Evolutionary conservation across 768 basidiomycete species (phyloP).

Genomic region (Phanerodontia chrysosporium): DNA sequence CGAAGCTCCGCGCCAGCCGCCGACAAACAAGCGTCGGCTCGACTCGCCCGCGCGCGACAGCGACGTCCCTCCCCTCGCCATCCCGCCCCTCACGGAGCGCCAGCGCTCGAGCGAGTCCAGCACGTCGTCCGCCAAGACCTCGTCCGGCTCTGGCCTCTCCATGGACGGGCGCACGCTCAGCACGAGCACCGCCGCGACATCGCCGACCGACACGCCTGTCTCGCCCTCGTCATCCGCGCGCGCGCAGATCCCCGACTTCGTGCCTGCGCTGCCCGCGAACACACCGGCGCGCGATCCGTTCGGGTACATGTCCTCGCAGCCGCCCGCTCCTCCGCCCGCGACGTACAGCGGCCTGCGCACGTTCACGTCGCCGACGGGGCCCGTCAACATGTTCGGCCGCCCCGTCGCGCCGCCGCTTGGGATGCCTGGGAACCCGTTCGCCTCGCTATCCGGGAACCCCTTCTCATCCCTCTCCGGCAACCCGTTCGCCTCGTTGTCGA

Average conservation of each 20-base stretch:
- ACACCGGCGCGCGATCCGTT: conserved; percentile 21
- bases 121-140: background rate
- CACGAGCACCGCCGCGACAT: conserved; percentile 7
- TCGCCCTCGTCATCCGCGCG: background rate
- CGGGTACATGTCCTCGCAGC: conserved; percentile 16
- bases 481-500: background rate
- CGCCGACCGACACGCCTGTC: conserved; percentile 10
- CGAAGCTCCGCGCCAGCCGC: conserved; percentile 24
- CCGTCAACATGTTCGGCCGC: background rate
- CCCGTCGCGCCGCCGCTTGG: background rate
- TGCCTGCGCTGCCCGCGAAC: background rate
- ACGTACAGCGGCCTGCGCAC: conserved; percentile 1
- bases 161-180: conserved; percentile 5
- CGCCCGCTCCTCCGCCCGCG: background rate
- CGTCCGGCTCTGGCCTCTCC: background rate
- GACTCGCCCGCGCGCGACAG: conserved; percentile 11
- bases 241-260: conserved; percentile 30
- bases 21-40: conserved; percentile 21
- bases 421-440: background rate
- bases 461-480: background rate
- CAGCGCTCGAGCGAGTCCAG: conserved; percentile 17
- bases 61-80: background rate
- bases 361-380: background rate
- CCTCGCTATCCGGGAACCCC: background rate
- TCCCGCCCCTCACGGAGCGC: conserved; percentile 14